These are phyloP conservation scores for Parietaria judaica DNA, from an alignment of 306 rosid genomes.

Conservation along the genomic window DNA sequence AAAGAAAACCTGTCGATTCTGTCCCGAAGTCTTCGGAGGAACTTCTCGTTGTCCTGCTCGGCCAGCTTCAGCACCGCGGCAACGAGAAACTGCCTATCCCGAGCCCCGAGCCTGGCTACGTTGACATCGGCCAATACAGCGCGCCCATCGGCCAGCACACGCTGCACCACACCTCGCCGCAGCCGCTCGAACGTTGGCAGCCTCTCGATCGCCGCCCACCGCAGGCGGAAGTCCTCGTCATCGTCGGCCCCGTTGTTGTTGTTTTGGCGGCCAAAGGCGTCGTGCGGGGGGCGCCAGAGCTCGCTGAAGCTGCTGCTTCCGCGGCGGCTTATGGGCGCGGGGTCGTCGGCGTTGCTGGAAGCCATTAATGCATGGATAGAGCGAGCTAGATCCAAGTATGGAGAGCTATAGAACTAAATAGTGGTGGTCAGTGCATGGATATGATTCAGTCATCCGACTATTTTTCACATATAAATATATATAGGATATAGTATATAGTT, in stretches of 20 bases:
- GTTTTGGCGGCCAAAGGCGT: neutral
- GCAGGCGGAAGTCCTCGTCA: neutral
- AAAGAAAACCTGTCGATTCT: conserved; percentile 5
- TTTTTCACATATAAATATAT: no score
- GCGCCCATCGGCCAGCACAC: neutral
- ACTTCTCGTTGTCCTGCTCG: conserved; percentile 9
- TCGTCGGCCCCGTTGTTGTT: neutral
- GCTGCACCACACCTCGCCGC: neutral
- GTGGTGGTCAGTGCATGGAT: no score
- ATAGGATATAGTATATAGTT: no score
- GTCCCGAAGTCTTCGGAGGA: neutral
- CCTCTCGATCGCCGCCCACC: conserved; percentile 5
- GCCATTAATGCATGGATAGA: neutral
- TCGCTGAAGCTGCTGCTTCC: conserved; percentile 3
- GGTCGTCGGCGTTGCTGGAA: neutral
- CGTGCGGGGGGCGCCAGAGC: neutral
- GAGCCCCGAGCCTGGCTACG: neutral
- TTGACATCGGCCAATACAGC: neutral
- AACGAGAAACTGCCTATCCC: neutral
- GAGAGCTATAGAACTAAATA: no score
- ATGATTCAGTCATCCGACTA: no score
- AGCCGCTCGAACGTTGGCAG: conserved; percentile 11
- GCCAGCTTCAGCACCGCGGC: conserved; percentile 1
- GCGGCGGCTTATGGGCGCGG: neutral
- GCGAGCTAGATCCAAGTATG: no score